Evolutionary conservation across 306 rosid genomes (phyloP), one percentile per base, ranked within the genome.

Genomic region (Rubus idaeus): DNA sequence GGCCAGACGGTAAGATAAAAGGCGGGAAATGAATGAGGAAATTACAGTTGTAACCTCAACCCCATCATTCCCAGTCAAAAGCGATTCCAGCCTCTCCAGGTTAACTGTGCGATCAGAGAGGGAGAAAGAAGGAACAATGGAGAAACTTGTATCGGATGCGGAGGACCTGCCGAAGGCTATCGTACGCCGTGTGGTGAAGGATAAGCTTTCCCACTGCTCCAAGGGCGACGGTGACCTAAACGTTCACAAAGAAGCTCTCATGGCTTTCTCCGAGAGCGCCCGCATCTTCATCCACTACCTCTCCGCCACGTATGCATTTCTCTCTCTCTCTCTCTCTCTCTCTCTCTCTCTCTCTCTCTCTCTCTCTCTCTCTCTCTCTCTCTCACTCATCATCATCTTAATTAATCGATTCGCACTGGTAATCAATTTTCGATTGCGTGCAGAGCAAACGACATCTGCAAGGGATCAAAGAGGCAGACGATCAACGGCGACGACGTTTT

Each of bases 381-480:
- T 16, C 44, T n/a, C 79, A 9, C 75, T 78, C 6, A 30, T 30
- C 35, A 30, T 7, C 2, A 21, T 71, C 60, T 46, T 20, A 12
- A 11, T 35, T 10, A 18, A 2, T 26, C 45, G 60, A 53, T 20
- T 51, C 53, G 3, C 10, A 4, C 4, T 13, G 10, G 5, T 12
- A 0, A 39, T 1, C 16, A 41, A 11, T 39, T 53, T 45, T 70
- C 12, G 21, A 45, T n/a, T 0, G 26, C 17, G 0, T 64, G 73
- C 88, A 95, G 99, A 76, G 96, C 99, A 35, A 92, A 95, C 78
- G 99, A 95, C 79, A 85, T 95, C 50, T 95, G 99, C 85, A 92
- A 69, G 84, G 99, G 93, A 74, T 84, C 95, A 74, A 90, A 86
- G 89, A 88, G 99, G 77, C 99, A 91, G 87, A 95, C 91, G 5